Evolutionary conservation across 495 filamentous ascomycete genomes (phyloP).

Genomic region (Ascodesmis nigricans): DNA sequence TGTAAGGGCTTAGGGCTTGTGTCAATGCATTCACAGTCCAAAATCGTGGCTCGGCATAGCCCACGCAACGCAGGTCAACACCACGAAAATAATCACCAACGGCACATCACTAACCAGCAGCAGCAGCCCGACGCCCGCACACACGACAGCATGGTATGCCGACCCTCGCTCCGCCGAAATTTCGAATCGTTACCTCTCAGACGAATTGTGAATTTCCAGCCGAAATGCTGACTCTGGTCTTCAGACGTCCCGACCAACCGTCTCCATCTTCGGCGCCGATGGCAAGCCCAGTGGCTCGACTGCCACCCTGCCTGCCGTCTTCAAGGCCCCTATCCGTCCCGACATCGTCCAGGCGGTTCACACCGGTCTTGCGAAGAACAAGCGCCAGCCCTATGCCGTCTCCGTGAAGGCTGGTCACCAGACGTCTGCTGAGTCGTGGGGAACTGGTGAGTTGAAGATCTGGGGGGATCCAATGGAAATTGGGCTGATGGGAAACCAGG

Average conservation of each 20-base stretch:
- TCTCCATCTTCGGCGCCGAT: conserved; percentile 82
- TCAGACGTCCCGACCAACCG: conserved; percentile 88
- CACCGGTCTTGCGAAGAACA: conserved; percentile 99
- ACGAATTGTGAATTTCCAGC: no score
- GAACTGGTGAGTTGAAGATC: conserved; percentile 68
- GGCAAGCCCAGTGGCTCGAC: conserved; percentile 71
- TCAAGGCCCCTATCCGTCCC: conserved; percentile 85
- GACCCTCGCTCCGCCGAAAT: no score
- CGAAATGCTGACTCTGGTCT: no score
- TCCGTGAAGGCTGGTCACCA: conserved; percentile 99
- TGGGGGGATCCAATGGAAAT: conserved; percentile 1
- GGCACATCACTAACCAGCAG: no score
- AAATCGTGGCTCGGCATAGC: no score
- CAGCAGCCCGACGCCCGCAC: no score
- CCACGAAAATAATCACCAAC: no score
- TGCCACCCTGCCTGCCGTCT: conserved; percentile 79
- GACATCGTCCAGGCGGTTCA: conserved; percentile 98
- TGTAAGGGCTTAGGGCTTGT: no score
- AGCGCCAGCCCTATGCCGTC: conserved; percentile 97
- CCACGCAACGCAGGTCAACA: no score
- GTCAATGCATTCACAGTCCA: no score
- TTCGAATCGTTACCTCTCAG: no score
- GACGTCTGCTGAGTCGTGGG: conserved; percentile 98
- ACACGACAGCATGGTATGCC: no score
- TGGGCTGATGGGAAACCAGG: conserved; percentile 30